Conservation (phyloP, 1,284 basidiomycete genomes). For the Puccinia coronata region DNA sequence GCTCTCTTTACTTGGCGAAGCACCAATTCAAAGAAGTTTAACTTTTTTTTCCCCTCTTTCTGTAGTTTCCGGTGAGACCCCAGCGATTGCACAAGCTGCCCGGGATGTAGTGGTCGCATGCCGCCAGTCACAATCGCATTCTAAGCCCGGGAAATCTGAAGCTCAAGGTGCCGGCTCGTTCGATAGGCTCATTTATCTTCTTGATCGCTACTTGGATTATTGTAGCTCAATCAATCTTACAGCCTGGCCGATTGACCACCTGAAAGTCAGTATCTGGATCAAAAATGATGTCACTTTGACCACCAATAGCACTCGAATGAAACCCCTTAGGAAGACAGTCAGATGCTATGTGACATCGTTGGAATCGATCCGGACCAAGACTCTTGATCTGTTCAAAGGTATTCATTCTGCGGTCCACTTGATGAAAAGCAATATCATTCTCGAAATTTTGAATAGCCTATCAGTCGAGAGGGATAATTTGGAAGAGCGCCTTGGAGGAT, state of each 20-base stretch:
- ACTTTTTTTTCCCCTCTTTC: neutral
- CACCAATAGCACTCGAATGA: conserved; percentile 37
- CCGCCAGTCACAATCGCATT: conserved; percentile 21
- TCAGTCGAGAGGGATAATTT: conserved; percentile 42
- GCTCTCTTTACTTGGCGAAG: neutral
- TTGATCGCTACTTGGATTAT: conserved; percentile 47
- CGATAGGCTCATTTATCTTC: conserved; percentile 40
- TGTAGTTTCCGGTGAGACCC: conserved; percentile 26
- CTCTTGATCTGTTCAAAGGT: conserved; percentile 24
- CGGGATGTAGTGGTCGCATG: conserved; percentile 26
- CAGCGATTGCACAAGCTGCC: conserved; percentile 4
- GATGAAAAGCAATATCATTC: conserved; percentile 43
- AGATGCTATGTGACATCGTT: conserved; percentile 44
- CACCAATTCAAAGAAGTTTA: neutral
- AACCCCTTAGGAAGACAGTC: conserved; percentile 45
- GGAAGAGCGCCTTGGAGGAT: conserved; percentile 32
- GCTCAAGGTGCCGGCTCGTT: conserved; percentile 18
- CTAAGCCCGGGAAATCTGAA: neutral
- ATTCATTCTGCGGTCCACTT: conserved; percentile 8
- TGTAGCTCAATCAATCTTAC: conserved; percentile 11
- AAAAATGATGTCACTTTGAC: conserved; percentile 42
- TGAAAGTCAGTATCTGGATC: conserved; percentile 45
- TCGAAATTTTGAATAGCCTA: conserved; percentile 39
- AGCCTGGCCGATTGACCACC: conserved; percentile 45
- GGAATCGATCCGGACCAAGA: conserved; percentile 37